These are phyloP conservation scores for Mycena haematopus DNA, from an alignment of 768 basidiomycete genomes.

Conservation along the genomic window DNA sequence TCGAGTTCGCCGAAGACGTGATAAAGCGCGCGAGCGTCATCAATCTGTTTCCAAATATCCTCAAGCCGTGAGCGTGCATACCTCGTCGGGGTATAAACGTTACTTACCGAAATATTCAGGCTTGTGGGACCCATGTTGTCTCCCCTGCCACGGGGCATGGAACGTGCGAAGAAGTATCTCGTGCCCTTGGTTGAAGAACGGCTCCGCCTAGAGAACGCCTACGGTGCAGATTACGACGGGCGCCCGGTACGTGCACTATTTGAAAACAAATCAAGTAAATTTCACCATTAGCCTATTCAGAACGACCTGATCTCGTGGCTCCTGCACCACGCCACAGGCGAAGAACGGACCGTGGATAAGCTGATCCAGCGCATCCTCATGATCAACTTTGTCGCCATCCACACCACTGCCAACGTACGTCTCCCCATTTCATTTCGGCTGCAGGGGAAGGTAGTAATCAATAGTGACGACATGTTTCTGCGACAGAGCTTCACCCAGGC, in stretches of 20 bases:
- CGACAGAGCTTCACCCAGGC: constrained; percentile 37
- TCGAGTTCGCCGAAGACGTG: constrained; percentile 41
- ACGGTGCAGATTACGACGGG: constrained; percentile 39
- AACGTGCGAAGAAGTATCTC: constrained; percentile 34
- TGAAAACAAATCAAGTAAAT: constrained; percentile 21
- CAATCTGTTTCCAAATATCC: constrained; percentile 39
- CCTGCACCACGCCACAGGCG: constrained; percentile 33
- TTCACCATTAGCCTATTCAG: constrained; percentile 3
- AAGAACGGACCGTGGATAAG: constrained; percentile 29
- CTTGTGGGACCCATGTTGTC: constrained; percentile 35
- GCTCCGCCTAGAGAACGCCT: constrained; percentile 30
- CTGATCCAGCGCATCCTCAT: constrained; percentile 37
- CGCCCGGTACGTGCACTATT: constrained; percentile 29
- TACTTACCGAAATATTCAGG: constrained; percentile 22
- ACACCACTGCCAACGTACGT: constrained; percentile 41
- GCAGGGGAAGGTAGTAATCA: no score
- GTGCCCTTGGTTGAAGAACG: constrained; percentile 32
- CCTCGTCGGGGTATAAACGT: not conserved
- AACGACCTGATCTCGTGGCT: constrained; percentile 31
- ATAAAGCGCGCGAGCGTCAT: constrained; percentile 36
- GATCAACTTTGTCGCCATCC: constrained; percentile 49
- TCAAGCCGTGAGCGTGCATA: constrained; percentile 42
- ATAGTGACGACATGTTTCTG: constrained; percentile 34
- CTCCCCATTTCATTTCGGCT: no score
- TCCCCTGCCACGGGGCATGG: constrained; percentile 31